phyloP scores from a whole-genome alignment of 75 land plant species.

The Cryptomeria japonica region DNA sequence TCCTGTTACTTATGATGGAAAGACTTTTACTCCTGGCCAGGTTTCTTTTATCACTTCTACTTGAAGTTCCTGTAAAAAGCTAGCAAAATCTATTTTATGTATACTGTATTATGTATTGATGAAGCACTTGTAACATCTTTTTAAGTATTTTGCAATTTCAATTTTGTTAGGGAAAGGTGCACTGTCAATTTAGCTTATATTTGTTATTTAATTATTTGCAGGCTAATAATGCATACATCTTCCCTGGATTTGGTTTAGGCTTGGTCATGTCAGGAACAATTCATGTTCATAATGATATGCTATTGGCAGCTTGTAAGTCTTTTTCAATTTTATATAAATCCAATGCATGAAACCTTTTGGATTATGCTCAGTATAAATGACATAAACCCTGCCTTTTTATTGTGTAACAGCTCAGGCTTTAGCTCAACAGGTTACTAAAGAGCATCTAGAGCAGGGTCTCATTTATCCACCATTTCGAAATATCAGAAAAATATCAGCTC shows the following conservation, averaged over 20 bases:
- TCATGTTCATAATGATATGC: constrained; percentile 91
- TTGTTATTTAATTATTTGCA: constrained; percentile 21
- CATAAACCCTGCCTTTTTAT: not conserved
- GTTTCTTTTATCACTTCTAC: constrained; percentile 18
- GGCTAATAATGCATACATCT: constrained; percentile 97
- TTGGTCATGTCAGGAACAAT: constrained; percentile 88
- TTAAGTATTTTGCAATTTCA: not conserved
- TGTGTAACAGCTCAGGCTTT: constrained; percentile 76
- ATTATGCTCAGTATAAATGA: not conserved
- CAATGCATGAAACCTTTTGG: not conserved
- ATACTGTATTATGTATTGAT: not conserved
- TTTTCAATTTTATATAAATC: not conserved
- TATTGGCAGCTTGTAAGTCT: constrained; percentile 83
- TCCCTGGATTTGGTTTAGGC: constrained; percentile 96
- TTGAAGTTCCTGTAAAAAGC: not conserved
- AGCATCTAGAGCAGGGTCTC: constrained; percentile 71
- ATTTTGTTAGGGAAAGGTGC: not conserved
- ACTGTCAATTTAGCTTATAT: not conserved
- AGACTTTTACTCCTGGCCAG: constrained; percentile 82
- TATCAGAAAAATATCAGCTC: constrained; percentile 89
- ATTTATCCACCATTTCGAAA: constrained; percentile 80
- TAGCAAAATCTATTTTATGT: not conserved
- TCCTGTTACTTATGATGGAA: constrained; percentile 73
- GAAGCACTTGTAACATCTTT: not conserved
- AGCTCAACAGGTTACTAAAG: constrained; percentile 64